Evolutionary conservation across 768 basidiomycete species (phyloP), one percentile per base, ranked within the genome.

Genomic region (Termitomyces sp.): DNA sequence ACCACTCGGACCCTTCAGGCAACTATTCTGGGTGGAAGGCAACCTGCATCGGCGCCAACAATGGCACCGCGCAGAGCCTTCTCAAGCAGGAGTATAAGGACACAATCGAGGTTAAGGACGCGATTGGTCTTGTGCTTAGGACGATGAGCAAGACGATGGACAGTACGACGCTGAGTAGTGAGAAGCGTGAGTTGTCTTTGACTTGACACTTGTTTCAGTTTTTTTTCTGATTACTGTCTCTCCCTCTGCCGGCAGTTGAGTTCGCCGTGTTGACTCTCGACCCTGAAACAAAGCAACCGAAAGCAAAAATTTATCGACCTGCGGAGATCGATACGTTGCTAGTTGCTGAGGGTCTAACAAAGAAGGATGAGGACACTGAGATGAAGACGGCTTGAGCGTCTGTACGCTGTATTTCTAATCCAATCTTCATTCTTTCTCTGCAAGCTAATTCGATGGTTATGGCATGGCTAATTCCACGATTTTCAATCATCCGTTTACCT

Each of bases 71-170:
- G 20, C 92, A 95, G 72, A 93, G 90, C 65, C 75, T 98, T 62
- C 76, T 99, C 63, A 95, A 98, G 77, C 96, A 99, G 74, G 97
- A 99, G 71, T 98, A 98, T 76, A 95, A 97, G 71, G 97, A 98
- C 63, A 93, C 93, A 57, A 88, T 98, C 55, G 77, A 80, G 13
- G 81, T 98, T 41, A 90, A 95, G 68, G 94, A 96, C 48, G 95
- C 94, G 22, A 88, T 96, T 63, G 87, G 84, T n/a, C 79, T 99
- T 22, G 93, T 90, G 46, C 79, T 98, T 63, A 88, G 86, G 74
- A 90, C 93, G 54, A 95, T 99, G 94, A 95, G 94, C 79, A 98
- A 98, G 83, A 98, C 96, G 55, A 98, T 99, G 96, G 97, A 99
- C 68, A 94, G 92, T 61, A 98, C 96, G 32, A 98, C 93, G 46